Conservation (phyloP, 2,329 filamentous ascomycete genomes). For the Metarhizium guizhouense region DNA sequence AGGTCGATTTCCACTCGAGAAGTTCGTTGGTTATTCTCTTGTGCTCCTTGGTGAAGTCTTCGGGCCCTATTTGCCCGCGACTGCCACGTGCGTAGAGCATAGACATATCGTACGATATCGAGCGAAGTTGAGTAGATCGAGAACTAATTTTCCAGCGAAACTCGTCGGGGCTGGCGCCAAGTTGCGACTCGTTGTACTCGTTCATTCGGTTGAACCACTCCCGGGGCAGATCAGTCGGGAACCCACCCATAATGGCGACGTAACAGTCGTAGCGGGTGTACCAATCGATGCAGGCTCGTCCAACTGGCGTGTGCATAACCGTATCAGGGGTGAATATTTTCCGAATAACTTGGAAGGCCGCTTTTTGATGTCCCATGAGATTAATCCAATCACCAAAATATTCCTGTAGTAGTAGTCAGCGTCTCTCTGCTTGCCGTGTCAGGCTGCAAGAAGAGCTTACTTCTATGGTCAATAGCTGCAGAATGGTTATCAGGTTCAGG, state of each 20-base stretch:
- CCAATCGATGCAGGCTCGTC: constrained; percentile 74
- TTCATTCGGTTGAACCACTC: constrained; percentile 68
- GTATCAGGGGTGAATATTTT: constrained; percentile 70
- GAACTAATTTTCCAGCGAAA: constrained; percentile 59
- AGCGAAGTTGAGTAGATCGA: constrained; percentile 54
- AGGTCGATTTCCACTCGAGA: constrained; percentile 40
- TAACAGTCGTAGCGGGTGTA: constrained; percentile 84
- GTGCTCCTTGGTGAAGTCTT: constrained; percentile 58
- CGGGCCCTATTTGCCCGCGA: constrained; percentile 52
- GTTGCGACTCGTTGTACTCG: constrained; percentile 53
- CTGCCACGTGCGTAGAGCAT: constrained; percentile 63
- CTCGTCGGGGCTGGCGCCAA: constrained; percentile 49
- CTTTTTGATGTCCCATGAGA: constrained; percentile 83
- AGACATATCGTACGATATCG: constrained; percentile 74
- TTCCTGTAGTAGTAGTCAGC: constrained; percentile 50
- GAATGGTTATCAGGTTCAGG: constrained; percentile 72
- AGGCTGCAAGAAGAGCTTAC: constrained; percentile 35
- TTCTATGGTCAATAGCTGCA: constrained; percentile 91
- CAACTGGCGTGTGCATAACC: constrained; percentile 60
- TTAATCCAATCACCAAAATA: constrained; percentile 95
- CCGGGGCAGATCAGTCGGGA: constrained; percentile 61
- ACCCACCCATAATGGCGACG: constrained; percentile 72
- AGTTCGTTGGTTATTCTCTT: constrained; percentile 39
- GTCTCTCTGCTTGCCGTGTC: constrained; percentile 1
- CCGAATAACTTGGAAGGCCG: constrained; percentile 72